Evolutionary conservation across 1,284 basidiomycete genomes (phyloP), one percentile per base, ranked within the genome.

Genomic region (Pyrrhoderma lamaoense): DNA sequence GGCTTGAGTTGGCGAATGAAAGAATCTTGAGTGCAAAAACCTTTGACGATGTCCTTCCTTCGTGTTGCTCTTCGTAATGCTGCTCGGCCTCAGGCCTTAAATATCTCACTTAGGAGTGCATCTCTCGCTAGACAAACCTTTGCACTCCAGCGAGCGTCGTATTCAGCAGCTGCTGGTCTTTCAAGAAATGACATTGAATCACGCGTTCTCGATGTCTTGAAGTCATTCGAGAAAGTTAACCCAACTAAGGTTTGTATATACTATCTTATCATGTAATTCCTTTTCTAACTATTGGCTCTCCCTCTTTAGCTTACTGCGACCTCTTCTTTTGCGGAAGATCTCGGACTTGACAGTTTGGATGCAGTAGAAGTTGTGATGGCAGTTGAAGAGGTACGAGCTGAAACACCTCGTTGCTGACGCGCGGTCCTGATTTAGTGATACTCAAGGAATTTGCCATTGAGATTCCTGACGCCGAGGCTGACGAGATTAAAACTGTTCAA

Each of bases 361-460:
- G 83, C 93, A 43, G 95, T 99, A 40, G 96, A 99, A 70, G 94
- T 98, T 40, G 92, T 99, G 62, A 98, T 99, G 94, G 93, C 95
- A 44, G 89, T 99, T 60, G 96, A 99, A 73, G 95, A 99, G 84
- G 95, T 92, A 67, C 42, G 72, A 52, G 34, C 40, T 23, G n/a
- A 21, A 11, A 11, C 31, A 23, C 21, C 16, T 5, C 9, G n/a
- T 18, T 34, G 44, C 7, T 52, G 21, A 8, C 47, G 8, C 21
- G 36, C 11, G 19, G 48, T 44, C 53, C 49, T 50, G 46, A 44
- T 45, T 21, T 45, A 13, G 45, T 45, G 5, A 16, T 47, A 23
- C 43, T 36, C 22, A 59, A 93, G 90, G 91, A 91, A 60, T 91
- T 91, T 63, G 72, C 76, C 27, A 89, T 93, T 62, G 90, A 95